A percentile compares a stretch with the other conserved stretches of the same genome.
These are phyloP conservation scores for Phalaenopsis equestris DNA, from an alignment of 106 monocot species.

Conservation along the genomic window DNA sequence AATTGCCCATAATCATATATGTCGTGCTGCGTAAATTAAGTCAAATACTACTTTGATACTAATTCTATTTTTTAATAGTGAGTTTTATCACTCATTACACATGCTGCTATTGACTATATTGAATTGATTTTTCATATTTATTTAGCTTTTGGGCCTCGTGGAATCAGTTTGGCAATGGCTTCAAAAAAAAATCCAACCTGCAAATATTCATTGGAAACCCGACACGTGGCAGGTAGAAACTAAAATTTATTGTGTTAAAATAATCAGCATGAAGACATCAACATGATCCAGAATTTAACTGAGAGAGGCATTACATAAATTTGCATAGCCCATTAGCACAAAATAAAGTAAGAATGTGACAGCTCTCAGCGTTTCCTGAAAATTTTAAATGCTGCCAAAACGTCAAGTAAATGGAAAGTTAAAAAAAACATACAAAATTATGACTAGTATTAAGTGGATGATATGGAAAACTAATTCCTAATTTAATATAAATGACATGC, in stretches of 20 bases:
- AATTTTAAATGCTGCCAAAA: neutral
- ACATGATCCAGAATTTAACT: neutral
- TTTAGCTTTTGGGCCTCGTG: neutral
- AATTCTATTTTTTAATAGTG: neutral
- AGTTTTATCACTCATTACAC: neutral
- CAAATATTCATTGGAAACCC: neutral
- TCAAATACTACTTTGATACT: neutral
- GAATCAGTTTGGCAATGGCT: neutral
- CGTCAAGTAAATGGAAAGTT: neutral
- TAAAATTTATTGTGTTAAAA: neutral
- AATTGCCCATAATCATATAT: neutral
- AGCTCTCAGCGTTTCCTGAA: neutral
- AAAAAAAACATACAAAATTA: neutral
- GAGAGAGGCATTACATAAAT: neutral
- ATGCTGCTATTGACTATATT: neutral
- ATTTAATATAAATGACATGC: neutral
- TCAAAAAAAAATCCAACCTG: neutral
- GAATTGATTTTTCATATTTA: neutral
- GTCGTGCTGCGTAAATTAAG: neutral
- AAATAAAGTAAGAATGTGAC: neutral
- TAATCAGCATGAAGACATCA: neutral
- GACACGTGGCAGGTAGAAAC: neutral
- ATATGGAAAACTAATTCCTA: neutral
- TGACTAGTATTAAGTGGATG: neutral
- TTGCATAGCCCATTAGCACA: neutral